phyloP scores from a whole-genome alignment of 257 asterid genomes.

The Cynanchum wilfordii region DNA sequence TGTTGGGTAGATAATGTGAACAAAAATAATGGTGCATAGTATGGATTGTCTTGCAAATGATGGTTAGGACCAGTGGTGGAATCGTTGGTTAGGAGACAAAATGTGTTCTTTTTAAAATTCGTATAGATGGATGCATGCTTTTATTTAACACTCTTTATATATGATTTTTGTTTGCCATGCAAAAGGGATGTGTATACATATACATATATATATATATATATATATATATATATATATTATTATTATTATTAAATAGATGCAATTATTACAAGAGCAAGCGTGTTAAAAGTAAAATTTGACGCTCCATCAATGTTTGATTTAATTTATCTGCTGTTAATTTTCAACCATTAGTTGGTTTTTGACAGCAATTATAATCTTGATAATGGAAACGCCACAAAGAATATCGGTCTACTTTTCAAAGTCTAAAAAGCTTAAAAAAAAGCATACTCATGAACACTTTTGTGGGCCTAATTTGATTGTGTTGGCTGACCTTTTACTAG shows the following conservation, averaged over 20 bases:
- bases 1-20: constrained; percentile 1
- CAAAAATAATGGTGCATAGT: background rate
- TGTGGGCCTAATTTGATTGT: constrained; percentile 57
- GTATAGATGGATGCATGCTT: background rate
- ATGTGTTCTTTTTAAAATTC: background rate
- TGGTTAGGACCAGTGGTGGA: constrained; percentile 6
- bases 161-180: constrained; percentile 25
- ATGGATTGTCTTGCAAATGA: constrained; percentile 12
- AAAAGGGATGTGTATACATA: constrained; percentile 7
- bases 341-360: constrained; percentile 19
- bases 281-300: constrained; percentile 23
- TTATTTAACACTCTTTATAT: background rate
- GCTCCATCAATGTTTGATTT: constrained; percentile 22
- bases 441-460: constrained; percentile 28
- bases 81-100: background rate
- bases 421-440: constrained; percentile 18
- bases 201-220: too few relatives aligned
- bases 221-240: too few relatives aligned
- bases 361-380: constrained; percentile 21
- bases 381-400: constrained; percentile 21
- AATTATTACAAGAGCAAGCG: constrained; percentile 30
- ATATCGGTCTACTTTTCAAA: constrained; percentile 25
- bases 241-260: background rate
- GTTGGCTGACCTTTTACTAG: constrained; percentile 46
- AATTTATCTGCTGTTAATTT: constrained; percentile 18